phyloP scores from a whole-genome alignment of 768 basidiomycete species.

The Tulasnella sp. region DNA sequence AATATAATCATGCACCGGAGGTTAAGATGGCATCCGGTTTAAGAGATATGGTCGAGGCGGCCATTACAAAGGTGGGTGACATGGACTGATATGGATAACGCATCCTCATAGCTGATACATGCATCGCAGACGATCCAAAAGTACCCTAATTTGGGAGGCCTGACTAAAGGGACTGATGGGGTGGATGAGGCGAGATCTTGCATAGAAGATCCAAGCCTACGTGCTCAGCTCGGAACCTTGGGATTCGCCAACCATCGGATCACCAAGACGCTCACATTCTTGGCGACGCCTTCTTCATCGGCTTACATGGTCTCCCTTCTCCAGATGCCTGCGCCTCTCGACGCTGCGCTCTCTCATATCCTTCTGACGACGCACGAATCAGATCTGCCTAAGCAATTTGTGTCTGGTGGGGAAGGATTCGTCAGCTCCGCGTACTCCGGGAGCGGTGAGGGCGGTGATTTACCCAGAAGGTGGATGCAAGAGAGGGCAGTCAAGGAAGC shows the following conservation, averaged over 20 bases:
- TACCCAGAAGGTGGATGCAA: constrained; percentile 68
- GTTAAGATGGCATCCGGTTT: constrained; percentile 72
- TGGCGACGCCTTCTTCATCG: constrained; percentile 23
- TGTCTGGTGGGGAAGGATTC: constrained; percentile 59
- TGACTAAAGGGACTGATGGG: not conserved
- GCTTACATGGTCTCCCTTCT: constrained; percentile 55
- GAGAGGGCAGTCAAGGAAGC: constrained; percentile 74
- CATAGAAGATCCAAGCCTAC: constrained; percentile 37
- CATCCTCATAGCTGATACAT: too few species aligned
- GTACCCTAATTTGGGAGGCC: constrained; percentile 18
- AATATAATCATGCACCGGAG: constrained; percentile 49
- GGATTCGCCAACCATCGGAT: constrained; percentile 48
- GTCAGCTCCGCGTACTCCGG: constrained; percentile 41
- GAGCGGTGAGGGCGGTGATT: constrained; percentile 48
- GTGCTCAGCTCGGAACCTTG: constrained; percentile 46
- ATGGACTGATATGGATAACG: too few species aligned
- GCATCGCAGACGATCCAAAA: not conserved
- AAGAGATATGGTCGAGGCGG: constrained; percentile 70
- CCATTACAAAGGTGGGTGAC: constrained; percentile 57
- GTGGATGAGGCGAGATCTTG: not conserved
- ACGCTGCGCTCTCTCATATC: constrained; percentile 77
- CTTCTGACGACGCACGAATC: constrained; percentile 77
- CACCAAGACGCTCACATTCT: constrained; percentile 20
- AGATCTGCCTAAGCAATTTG: constrained; percentile 67
- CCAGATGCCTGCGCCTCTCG: constrained; percentile 44